These are phyloP conservation scores for Piedraia hortae DNA, from an alignment of 2,329 filamentous ascomycete species.

Conservation along the genomic window DNA sequence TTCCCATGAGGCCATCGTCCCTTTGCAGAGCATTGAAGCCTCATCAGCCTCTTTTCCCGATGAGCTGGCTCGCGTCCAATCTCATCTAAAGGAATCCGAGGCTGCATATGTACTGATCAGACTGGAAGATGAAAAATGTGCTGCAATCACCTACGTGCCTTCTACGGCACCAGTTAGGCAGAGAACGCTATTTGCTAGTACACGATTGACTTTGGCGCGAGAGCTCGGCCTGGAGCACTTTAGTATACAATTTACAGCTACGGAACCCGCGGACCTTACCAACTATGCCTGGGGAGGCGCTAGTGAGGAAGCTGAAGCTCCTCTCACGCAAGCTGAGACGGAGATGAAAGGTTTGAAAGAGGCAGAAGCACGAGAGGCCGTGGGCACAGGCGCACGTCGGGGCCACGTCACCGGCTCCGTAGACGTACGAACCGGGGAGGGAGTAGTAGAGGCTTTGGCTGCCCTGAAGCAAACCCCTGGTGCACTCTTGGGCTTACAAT, in stretches of 20 bases:
- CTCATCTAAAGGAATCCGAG: constrained; percentile 35
- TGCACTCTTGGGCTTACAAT: constrained; percentile 37
- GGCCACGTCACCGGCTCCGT: constrained; percentile 20
- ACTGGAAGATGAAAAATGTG: constrained; percentile 27
- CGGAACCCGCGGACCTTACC: constrained; percentile 39
- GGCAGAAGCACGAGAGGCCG: constrained; percentile 45
- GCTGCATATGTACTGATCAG: constrained; percentile 53
- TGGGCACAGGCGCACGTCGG: constrained; percentile 35
- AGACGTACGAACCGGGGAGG: constrained; percentile 28
- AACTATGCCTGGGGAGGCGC: constrained; percentile 41
- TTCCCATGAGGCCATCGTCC: constrained; percentile 36
- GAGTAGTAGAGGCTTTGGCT: constrained; percentile 35
- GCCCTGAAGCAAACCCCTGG: constrained; percentile 25
- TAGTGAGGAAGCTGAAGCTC: constrained; percentile 32
- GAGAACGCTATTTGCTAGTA: constrained; percentile 67
- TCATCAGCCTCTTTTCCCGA: constrained; percentile 26
- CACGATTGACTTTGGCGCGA: constrained; percentile 44
- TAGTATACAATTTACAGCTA: constrained; percentile 47
- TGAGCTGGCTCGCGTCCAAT: constrained; percentile 34
- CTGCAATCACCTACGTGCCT: constrained; percentile 53
- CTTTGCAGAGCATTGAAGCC: constrained; percentile 27
- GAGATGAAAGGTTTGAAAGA: constrained; percentile 44
- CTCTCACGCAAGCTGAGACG: constrained; percentile 53
- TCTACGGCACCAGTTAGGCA: constrained; percentile 53
- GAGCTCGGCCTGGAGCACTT: constrained; percentile 60